Conservation (phyloP, 2,329 filamentous ascomycete genomes). For the Verticillium alfalfae region DNA sequence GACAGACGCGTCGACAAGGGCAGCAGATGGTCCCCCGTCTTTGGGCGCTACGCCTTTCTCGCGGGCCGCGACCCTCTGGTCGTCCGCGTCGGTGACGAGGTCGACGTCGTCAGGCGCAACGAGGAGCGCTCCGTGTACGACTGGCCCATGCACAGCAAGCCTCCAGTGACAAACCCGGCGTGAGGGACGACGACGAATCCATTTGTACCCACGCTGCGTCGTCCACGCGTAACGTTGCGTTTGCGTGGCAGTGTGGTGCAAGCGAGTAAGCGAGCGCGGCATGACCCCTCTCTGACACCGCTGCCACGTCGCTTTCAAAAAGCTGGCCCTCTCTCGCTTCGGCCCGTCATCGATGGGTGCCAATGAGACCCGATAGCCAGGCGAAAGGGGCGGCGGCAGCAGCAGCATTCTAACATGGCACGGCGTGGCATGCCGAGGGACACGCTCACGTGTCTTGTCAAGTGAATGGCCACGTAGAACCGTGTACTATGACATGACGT, state of each 20-base stretch:
- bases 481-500: too few relatives aligned
- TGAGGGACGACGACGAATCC: too few relatives aligned
- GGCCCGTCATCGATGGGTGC: too few relatives aligned
- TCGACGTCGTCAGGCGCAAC: slow-evolving; percentile 44
- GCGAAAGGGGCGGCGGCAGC: background rate
- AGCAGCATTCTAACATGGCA: background rate
- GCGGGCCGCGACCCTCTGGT: slow-evolving; percentile 14
- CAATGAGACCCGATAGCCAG: background rate
- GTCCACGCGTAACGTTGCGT: too few relatives aligned
- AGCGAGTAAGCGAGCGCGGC: too few relatives aligned
- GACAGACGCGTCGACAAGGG: slow-evolving; percentile 68
- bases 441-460: background rate
- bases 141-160: slow-evolving; percentile 30
- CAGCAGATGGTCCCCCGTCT: slow-evolving; percentile 61
- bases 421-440: background rate
- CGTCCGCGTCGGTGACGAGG: slow-evolving; percentile 50
- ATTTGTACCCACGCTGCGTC: too few relatives aligned
- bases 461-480: too few relatives aligned
- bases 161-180: background rate
- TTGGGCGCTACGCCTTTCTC: slow-evolving; percentile 68
- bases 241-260: too few relatives aligned
- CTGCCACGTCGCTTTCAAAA: too few relatives aligned
- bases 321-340: too few relatives aligned
- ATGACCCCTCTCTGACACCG: too few relatives aligned
- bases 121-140: slow-evolving; percentile 48